These are phyloP conservation scores for Lasiodiplodia citricola DNA, from an alignment of 2,329 filamentous ascomycete genomes.

Conservation along the genomic window DNA sequence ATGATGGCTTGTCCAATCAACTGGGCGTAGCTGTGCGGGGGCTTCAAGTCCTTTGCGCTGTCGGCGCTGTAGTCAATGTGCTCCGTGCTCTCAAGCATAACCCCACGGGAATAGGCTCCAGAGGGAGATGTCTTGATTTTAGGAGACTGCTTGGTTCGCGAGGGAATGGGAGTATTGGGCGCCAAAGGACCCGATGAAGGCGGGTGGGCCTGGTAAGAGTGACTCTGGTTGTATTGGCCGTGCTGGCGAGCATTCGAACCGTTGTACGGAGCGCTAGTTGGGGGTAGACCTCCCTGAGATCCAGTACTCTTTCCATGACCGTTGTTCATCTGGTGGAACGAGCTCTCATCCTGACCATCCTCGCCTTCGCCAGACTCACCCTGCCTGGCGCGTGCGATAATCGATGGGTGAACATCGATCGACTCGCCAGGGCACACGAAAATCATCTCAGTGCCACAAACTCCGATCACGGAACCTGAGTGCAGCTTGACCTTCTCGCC, in stretches of 20 bases:
- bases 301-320: constrained; percentile 20
- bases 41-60: constrained; percentile 87
- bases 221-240: constrained; percentile 21
- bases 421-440: constrained; percentile 87
- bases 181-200: constrained; percentile 22
- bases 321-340: constrained; percentile 20
- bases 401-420: constrained; percentile 70
- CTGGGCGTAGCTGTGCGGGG: constrained; percentile 93
- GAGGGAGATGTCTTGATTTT: constrained; percentile 54
- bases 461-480: constrained; percentile 90
- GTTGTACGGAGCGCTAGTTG: constrained; percentile 33
- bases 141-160: constrained; percentile 42
- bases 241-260: constrained; percentile 24
- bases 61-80: constrained; percentile 80
- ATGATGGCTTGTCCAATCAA: constrained; percentile 97
- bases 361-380: constrained; percentile 49
- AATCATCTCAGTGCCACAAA: constrained; percentile 96
- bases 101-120: constrained; percentile 51
- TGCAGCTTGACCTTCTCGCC: constrained; percentile 70
- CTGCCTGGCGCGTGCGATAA: constrained; percentile 57
- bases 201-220: constrained; percentile 17
- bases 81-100: constrained; percentile 59
- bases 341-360: constrained; percentile 25
- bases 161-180: constrained; percentile 41
- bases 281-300: constrained; percentile 30